Conservation (phyloP, 805 yeast genomes). For the Ogataea salicorniae region DNA sequence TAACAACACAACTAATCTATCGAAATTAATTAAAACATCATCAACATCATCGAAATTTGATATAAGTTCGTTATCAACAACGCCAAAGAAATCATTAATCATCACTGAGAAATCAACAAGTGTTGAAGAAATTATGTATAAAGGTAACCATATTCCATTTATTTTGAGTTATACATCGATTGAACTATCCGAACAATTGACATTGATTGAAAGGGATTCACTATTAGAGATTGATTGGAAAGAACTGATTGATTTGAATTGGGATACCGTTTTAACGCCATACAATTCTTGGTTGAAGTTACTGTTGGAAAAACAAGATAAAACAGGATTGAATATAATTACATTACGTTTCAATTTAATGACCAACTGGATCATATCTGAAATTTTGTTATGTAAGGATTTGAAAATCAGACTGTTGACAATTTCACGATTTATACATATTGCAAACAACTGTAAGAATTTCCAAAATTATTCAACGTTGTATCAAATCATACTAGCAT, state of each 20-base stretch:
- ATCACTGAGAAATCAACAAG: constrained; percentile 10
- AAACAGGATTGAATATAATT: constrained; percentile 73
- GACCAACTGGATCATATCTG: constrained; percentile 90
- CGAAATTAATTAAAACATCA: constrained; percentile 2
- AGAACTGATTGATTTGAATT: constrained; percentile 70
- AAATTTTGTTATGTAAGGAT: constrained; percentile 65
- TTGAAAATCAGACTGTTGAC: constrained; percentile 58
- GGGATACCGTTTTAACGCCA: constrained; percentile 64
- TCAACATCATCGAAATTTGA: constrained; percentile 22
- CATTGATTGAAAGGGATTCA: constrained; percentile 81
- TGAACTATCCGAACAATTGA: constrained; percentile 72
- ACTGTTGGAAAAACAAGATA: constrained; percentile 43
- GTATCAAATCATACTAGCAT: constrained; percentile 81
- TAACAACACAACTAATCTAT: constrained; percentile 1
- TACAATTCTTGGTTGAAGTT: constrained; percentile 81
- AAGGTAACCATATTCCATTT: constrained; percentile 71
- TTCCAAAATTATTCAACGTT: constrained; percentile 82
- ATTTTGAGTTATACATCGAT: constrained; percentile 66
- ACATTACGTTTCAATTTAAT: constrained; percentile 82
- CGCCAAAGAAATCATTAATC: constrained; percentile 22
- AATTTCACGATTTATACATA: constrained; percentile 80
- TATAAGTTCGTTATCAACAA: constrained; percentile 22
- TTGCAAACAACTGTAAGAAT: constrained; percentile 68
- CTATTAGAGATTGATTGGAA: constrained; percentile 87
- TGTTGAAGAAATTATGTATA: constrained; percentile 39